Base-by-base conservation (phyloP, 306 rosid genomes). In the Lathyrus tuberosus region DNA sequence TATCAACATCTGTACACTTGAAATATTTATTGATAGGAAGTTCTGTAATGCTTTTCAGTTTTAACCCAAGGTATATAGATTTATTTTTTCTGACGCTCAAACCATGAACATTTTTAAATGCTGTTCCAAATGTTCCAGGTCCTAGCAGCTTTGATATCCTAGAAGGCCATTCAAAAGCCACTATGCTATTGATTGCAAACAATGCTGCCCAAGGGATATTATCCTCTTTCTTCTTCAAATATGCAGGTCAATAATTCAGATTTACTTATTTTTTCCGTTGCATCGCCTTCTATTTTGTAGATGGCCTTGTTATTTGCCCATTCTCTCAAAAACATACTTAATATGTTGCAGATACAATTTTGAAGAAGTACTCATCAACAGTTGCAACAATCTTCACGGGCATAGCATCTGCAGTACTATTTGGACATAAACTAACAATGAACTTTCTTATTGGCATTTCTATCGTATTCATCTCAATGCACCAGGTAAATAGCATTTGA, bases 351-450 rank as follows among this genome's bases (percentile, higher is more conserved):
- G 99, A 95, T 87, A 89, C 99, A 6, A 91, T 95, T 84, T 84
- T 95, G 84, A 95, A 95, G 81, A 91, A 95, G 84, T 95, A 95
- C 84, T 95, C 99, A 2, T 95, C 99, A 37, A 95, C 99, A 20
- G 97, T 95, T 22, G 97, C 99, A 20, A 91, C 99, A 47, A 95
- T 95, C 84, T 95, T 91, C 81, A 95, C 99, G 9, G 97, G 99
- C 84, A 87, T 95, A 82, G 96, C 90, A 70, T 95, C 99, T 62
- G 96, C 99, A 66, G 84, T 76, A 61, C 46, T 95, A 76, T 95
- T 95, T 73, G 99, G 99, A 79, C 99, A 95, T 79, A 91, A 78
- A 44, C 82, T 91, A 74, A 95, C 97, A 48, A 82, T 95, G 86
- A 95, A 95, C 83, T 95, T 91, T 75, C 53, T 95, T 61, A 79